Conservation (phyloP, 805 yeast genomes). For the Nakazawaea wyomingensis region DNA sequence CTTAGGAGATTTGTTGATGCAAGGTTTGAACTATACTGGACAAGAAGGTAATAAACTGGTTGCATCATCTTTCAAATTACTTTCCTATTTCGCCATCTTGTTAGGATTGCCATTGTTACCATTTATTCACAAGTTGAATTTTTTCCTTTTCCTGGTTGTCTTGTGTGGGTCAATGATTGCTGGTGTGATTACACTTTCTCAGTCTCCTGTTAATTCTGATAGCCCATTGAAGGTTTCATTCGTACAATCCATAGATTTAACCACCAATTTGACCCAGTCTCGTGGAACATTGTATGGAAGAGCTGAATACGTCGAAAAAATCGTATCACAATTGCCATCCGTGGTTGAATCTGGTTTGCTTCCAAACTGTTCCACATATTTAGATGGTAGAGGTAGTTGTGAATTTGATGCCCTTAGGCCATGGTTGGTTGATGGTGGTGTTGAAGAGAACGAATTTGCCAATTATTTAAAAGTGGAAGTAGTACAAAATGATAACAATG, state of each 20-base stretch:
- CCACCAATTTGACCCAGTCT: conserved; percentile 25
- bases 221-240: conserved; percentile 73
- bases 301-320: conserved; percentile 37
- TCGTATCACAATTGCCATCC: conserved; percentile 62
- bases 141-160: conserved; percentile 38
- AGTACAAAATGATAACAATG: conserved; percentile 41
- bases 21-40: conserved; percentile 64
- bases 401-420: conserved; percentile 43
- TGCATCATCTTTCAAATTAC: conserved; percentile 28
- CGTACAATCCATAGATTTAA: conserved; percentile 53
- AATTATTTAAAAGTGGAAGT: conserved; percentile 48
- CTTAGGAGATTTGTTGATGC: conserved; percentile 50
- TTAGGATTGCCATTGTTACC: conserved; percentile 55
- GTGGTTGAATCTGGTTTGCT: conserved; percentile 30
- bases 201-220: conserved; percentile 52
- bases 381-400: conserved; percentile 46
- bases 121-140: conserved; percentile 63
- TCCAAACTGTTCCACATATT: conserved; percentile 20
- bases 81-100: conserved; percentile 30
- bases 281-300: conserved; percentile 47
- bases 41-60: conserved; percentile 57
- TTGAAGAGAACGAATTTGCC: conserved; percentile 27
- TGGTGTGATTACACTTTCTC: conserved; percentile 30
- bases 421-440: conserved; percentile 35
- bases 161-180: conserved; percentile 33